Percentiles rank a stretch among this genome's conserved stretches.
phyloP scores from a whole-genome alignment of 495 filamentous ascomycete species.

The Trichoderma reesei region DNA sequence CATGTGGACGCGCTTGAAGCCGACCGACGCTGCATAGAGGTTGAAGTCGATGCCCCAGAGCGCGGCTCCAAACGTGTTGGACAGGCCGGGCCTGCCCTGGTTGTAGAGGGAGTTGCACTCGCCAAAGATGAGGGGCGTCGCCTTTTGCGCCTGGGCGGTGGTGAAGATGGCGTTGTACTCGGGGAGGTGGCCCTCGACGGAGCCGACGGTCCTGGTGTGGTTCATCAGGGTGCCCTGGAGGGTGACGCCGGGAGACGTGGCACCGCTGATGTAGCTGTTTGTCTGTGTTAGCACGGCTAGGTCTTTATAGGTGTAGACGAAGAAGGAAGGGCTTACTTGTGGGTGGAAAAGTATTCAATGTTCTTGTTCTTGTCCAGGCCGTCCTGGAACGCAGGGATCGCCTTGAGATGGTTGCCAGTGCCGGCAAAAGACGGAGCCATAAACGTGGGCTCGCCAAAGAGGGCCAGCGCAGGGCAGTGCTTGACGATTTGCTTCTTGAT shows the following conservation, averaged over 20 bases:
- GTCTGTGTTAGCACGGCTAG: neutral
- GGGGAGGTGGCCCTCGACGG: conserved; percentile 36
- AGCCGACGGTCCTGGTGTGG: conserved; percentile 45
- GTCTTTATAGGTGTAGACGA: neutral
- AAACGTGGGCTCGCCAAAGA: conserved; percentile 36
- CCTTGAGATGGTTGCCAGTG: conserved; percentile 41
- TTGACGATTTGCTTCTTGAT: conserved; percentile 40
- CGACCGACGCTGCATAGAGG: conserved; percentile 45
- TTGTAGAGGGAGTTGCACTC: conserved; percentile 58
- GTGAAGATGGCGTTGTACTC: conserved; percentile 32
- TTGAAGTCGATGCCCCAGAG: conserved; percentile 63
- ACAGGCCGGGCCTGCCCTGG: conserved; percentile 52
- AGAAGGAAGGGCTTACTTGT: conserved; percentile 42
- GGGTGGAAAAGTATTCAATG: conserved; percentile 49
- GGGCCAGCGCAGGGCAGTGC: conserved; percentile 42
- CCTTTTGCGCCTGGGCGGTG: conserved; percentile 23
- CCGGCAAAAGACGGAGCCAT: conserved; percentile 55
- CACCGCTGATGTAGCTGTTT: conserved; percentile 54
- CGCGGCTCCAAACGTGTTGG: conserved; percentile 61
- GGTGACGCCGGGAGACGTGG: conserved; percentile 51
- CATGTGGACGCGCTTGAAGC: conserved; percentile 54
- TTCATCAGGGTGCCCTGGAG: conserved; percentile 58
- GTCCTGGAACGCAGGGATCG: conserved; percentile 39
- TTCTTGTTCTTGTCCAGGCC: conserved; percentile 40
- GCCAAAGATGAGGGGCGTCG: conserved; percentile 46